Evolutionary conservation across 179 eudicot genomes (phyloP), one percentile per base, ranked within the genome.

Genomic region (Camellia oleifera): DNA sequence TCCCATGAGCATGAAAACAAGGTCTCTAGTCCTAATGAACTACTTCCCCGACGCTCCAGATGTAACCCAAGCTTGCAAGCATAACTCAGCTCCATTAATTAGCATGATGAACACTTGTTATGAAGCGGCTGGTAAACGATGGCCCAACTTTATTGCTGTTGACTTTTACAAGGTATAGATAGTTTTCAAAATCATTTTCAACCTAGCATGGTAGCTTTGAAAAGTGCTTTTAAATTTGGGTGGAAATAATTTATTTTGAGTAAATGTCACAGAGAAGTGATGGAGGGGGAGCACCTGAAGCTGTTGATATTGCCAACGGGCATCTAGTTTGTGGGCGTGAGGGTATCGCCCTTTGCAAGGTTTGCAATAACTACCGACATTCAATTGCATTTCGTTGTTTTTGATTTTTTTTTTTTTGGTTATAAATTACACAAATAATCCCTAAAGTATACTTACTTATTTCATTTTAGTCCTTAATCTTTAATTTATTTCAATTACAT

Each of bases 261-360:
- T 81, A 20, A 60, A 57, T 78, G 73, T 53, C 82, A 66, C 74
- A 96, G 99, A 92, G 98, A 85, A 96, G 99, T 62, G 97, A 96
- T 78, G 97, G 97, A 82, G 98, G 95, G 64, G 99, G 99, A 79
- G 92, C 97, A 40, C 79, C 97, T 74, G 92, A 91, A 72, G 99
- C 97, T 65, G 98, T 92, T 46, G 99, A 96, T 82, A 74, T 83
- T 74, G 89, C 90, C 44, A 92, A 92, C 72, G 98, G 99, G 52
- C 89, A 90, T 71, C 89, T 89, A 61, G 72, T 90, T 69, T 96
- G 98, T 71, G 98, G 97, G 52, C 91, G 97, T 77, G 77, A 77
- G 70, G 86, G 67, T 68, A 87, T 96, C 80, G 79, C 88, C 32
- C 32, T 83, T 63, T 94, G 99, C 95, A 89, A 85, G 97, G 99